phyloP scores from a whole-genome alignment of 1,139 yeast species.

The Kurtzmaniella quercitrusa region DNA sequence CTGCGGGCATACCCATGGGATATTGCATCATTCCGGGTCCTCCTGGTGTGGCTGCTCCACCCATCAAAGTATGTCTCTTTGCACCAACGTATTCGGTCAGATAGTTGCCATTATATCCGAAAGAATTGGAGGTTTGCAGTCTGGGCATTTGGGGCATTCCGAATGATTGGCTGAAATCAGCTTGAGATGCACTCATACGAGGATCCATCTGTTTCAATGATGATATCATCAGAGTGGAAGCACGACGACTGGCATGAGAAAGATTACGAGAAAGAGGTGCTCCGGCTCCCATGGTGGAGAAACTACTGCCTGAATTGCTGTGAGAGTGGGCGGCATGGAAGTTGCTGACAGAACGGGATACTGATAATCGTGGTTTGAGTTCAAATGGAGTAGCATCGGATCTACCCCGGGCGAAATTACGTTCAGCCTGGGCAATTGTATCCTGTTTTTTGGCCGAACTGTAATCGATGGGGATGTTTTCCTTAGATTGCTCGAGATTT shows the following conservation, averaged over 20 bases:
- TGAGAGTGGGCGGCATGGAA: background rate
- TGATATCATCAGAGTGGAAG: background rate
- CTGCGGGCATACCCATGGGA: constrained; percentile 5
- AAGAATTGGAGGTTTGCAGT: background rate
- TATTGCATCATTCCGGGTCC: background rate
- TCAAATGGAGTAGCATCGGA: constrained; percentile 14
- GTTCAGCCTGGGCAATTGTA: too few species aligned
- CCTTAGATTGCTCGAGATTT: too few species aligned
- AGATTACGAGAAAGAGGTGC: background rate
- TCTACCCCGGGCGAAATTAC: constrained; percentile 3
- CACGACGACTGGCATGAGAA: background rate
- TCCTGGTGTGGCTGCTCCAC: constrained; percentile 4
- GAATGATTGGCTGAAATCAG: background rate
- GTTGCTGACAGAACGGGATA: background rate
- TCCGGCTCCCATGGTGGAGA: background rate
- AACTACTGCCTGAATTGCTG: background rate
- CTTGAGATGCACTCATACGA: background rate
- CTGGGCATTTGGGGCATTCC: background rate
- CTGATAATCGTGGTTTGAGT: background rate
- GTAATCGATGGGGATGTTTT: too few species aligned
- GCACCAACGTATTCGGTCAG: constrained; percentile 19
- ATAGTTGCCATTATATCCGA: constrained; percentile 9
- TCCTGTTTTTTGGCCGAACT: too few species aligned
- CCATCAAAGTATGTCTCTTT: constrained; percentile 18
- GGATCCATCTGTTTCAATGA: background rate